Conservation (phyloP, 2,329 filamentous ascomycete species). For the Trichoderma guizhouense region DNA sequence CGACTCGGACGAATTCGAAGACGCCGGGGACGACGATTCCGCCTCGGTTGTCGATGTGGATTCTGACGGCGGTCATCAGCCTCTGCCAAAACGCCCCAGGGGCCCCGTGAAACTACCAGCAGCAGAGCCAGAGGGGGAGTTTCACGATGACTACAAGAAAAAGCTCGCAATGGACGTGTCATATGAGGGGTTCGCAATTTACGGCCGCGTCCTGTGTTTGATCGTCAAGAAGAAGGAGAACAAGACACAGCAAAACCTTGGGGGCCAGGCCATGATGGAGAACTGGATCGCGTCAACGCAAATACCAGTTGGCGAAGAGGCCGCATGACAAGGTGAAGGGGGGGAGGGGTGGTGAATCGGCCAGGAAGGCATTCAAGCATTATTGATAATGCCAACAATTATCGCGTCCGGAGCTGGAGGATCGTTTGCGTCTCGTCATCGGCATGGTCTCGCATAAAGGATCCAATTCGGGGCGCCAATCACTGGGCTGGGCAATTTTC, state of each 20-base stretch:
- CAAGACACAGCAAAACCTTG: slow-evolving; percentile 39
- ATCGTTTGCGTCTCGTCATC: background rate
- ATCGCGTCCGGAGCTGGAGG: background rate
- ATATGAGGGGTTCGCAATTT: slow-evolving; percentile 95
- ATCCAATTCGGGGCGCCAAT: background rate
- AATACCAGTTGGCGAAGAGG: slow-evolving; percentile 44
- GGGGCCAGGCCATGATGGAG: slow-evolving; percentile 71
- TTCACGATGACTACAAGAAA: slow-evolving; percentile 72
- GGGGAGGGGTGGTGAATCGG: background rate
- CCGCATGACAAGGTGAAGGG: slow-evolving; percentile 22
- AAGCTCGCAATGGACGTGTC: slow-evolving; percentile 81
- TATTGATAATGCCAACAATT: background rate
- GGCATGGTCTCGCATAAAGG: background rate
- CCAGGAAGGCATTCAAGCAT: background rate
- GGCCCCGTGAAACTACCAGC: slow-evolving; percentile 30
- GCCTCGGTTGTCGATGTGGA: slow-evolving; percentile 37
- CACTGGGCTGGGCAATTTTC: background rate
- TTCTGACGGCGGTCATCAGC: slow-evolving; percentile 38
- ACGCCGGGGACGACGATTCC: slow-evolving; percentile 34
- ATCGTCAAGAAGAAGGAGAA: slow-evolving; percentile 75
- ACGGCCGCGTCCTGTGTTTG: slow-evolving; percentile 86
- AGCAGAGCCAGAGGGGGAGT: slow-evolving; percentile 24
- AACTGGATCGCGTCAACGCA: slow-evolving; percentile 84
- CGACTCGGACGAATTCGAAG: slow-evolving; percentile 25
- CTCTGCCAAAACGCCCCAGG: slow-evolving; percentile 45